Base-by-base conservation (phyloP, 345 rosid species). In the Citrus australasica region DNA sequence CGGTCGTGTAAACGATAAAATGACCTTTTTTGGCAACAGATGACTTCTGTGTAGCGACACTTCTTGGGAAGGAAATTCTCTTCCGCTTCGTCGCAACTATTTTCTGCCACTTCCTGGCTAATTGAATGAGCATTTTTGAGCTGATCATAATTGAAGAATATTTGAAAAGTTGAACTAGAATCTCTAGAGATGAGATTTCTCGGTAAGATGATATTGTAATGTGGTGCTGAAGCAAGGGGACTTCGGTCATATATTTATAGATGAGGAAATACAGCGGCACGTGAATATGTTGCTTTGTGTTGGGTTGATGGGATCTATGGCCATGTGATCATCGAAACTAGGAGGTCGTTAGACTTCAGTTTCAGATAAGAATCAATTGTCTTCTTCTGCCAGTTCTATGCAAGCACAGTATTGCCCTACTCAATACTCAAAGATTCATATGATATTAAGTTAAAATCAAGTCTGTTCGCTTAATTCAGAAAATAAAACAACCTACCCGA, bases 41-140 rank as follows among this genome's bases (percentile, higher is more conserved):
- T 48, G 55, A 73, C 19, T 4, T 65, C 11, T 28, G 40, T 7
- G 30, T 58, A 6, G 58, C 38, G 25, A 25, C 48, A 9, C 64
- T 66, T 58, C 77, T 67, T 35, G 32, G 80, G 42, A 70, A 66
- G 5, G 27, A 7, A 22, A 80, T 67, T 69, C 79, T 83, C 56
- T 53, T 67, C 17, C 76, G 27, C 32, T 42, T 40, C 8, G 40
- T 3, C 13, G 80, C 28, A 0, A 80, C 79, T 63, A 74, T 24
- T 67, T 25, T 75, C 68, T 73, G 80, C 85, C 79, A 73, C 51
- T 63, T 70, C n/a, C 73, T 69, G 27, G 83, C 76, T 48, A 79
- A 40, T 55, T 65, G 46, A 19, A 71, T 25, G 10, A 74, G 37
- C 64, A 68, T 78, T 67, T 67, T 78, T 56, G 79, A 9, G 42